These are phyloP conservation scores for Prunus davidiana DNA, from an alignment of 306 rosid genomes.

Conservation along the genomic window DNA sequence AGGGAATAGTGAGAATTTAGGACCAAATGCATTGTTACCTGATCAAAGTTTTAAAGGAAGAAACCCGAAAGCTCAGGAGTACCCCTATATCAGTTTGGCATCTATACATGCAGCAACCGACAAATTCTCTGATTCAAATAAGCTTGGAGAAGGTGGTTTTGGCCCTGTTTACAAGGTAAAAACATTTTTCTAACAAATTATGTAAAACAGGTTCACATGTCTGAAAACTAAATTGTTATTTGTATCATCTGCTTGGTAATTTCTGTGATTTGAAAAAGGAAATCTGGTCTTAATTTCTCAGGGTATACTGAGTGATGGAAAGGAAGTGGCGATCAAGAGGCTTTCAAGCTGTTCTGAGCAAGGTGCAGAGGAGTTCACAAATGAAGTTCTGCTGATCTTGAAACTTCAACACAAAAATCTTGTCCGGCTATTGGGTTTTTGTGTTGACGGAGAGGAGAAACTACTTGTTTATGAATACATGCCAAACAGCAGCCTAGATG, in stretches of 20 bases:
- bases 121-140: slow-evolving; percentile 48
- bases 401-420: slow-evolving; percentile 76
- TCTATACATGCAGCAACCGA: slow-evolving; percentile 48
- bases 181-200: not conserved
- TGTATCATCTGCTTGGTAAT: not conserved
- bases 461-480: slow-evolving; percentile 68
- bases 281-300: slow-evolving; percentile 4
- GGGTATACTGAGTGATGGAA: slow-evolving; percentile 53
- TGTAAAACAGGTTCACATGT: not conserved
- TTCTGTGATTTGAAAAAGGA: not conserved
- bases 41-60: slow-evolving; percentile 1
- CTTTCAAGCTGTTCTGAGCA: slow-evolving; percentile 52
- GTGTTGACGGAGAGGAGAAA: slow-evolving; percentile 49
- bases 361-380: slow-evolving; percentile 59
- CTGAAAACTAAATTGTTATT: not conserved
- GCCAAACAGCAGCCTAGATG: slow-evolving; percentile 60
- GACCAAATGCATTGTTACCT: not conserved
- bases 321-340: slow-evolving; percentile 75
- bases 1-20: slow-evolving; percentile 23
- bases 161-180: slow-evolving; percentile 73
- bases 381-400: slow-evolving; percentile 55
- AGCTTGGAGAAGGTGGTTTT: slow-evolving; percentile 80
- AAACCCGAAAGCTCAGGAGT: slow-evolving; percentile 19
- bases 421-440: slow-evolving; percentile 65
- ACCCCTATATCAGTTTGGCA: slow-evolving; percentile 42